These are phyloP conservation scores for Thalia dealbata DNA, from an alignment of 176 grass and related monocot genomes.

Conservation along the genomic window DNA sequence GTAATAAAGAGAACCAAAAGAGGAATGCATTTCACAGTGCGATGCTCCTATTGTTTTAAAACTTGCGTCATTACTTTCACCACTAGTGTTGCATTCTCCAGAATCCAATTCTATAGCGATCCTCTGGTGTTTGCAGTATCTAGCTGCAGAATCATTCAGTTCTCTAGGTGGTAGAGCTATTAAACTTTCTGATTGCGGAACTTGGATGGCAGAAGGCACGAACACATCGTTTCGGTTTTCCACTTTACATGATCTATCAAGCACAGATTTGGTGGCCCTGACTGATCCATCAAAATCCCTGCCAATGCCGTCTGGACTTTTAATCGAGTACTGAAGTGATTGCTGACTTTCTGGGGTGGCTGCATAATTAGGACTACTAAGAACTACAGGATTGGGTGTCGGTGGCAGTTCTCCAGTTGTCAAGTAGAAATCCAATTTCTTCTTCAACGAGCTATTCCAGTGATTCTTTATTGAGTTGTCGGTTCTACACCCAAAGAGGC, in stretches of 20 bases:
- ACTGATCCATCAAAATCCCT: constrained; percentile 27
- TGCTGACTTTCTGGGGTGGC: constrained; percentile 2
- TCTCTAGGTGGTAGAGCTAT: constrained; percentile 12
- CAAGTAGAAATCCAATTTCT: constrained; percentile 56
- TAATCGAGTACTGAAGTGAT: constrained; percentile 30
- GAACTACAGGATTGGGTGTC: constrained; percentile 22
- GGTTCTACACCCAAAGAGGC: constrained; percentile 47
- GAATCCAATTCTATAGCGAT: constrained; percentile 3
- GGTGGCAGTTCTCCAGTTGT: constrained; percentile 24
- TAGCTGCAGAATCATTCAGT: constrained; percentile 35
- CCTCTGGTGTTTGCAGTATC: constrained; percentile 11
- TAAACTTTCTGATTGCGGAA: constrained; percentile 19
- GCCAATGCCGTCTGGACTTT: constrained; percentile 11
- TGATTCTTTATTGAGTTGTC: constrained; percentile 99
- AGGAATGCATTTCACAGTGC: constrained; percentile 25
- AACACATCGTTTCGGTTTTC: constrained; percentile 23
- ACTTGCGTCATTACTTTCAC: constrained; percentile 24
- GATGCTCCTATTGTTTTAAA: constrained; percentile 10
- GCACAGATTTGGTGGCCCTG: constrained; percentile 21
- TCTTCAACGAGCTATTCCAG: constrained; percentile 98
- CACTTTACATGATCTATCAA: constrained; percentile 24
- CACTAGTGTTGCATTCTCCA: constrained; percentile 3
- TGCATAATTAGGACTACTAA: constrained; percentile 40
- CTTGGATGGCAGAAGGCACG: constrained; percentile 20
- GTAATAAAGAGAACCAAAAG: constrained; percentile 71